Evolutionary conservation across 2,329 filamentous ascomycete genomes (phyloP).

Genomic region (Septoria petroselini): DNA sequence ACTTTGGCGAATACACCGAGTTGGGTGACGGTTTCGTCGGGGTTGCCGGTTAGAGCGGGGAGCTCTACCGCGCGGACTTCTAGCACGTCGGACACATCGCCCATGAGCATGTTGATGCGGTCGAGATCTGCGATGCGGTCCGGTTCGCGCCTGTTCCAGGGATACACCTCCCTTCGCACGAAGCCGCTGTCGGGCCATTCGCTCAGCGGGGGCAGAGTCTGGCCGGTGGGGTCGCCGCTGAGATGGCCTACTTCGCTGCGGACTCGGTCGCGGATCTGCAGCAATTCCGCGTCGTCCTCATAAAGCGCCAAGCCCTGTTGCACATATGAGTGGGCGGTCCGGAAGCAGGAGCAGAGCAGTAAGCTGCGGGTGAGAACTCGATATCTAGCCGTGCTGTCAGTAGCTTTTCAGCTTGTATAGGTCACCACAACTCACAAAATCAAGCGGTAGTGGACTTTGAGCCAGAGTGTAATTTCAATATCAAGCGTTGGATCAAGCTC

Average conservation of each 20-base stretch:
- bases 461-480: slow-evolving; percentile 46
- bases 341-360: slow-evolving; percentile 59
- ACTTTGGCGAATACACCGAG: slow-evolving; percentile 86
- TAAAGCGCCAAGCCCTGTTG: slow-evolving; percentile 57
- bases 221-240: slow-evolving; percentile 15
- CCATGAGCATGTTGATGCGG: slow-evolving; percentile 68
- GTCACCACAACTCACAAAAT: slow-evolving; percentile 23
- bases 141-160: slow-evolving; percentile 62
- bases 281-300: slow-evolving; percentile 56
- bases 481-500: slow-evolving; percentile 28
- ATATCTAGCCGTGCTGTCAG: slow-evolving; percentile 22
- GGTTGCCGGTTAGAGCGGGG: slow-evolving; percentile 58
- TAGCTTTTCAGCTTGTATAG: background rate
- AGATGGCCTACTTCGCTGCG: slow-evolving; percentile 26
- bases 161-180: slow-evolving; percentile 64
- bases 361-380: slow-evolving; percentile 50
- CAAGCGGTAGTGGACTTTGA: slow-evolving; percentile 39
- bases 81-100: slow-evolving; percentile 71
- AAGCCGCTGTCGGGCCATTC: slow-evolving; percentile 66
- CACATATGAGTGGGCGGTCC: slow-evolving; percentile 65
- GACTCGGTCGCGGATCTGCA: slow-evolving; percentile 55
- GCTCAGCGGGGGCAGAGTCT: slow-evolving; percentile 10
- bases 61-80: slow-evolving; percentile 73
- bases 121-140: slow-evolving; percentile 58
- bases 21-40: slow-evolving; percentile 58